Conservation (phyloP, 2,329 filamentous ascomycete genomes). For the Lachnellula subtilissima region DNA sequence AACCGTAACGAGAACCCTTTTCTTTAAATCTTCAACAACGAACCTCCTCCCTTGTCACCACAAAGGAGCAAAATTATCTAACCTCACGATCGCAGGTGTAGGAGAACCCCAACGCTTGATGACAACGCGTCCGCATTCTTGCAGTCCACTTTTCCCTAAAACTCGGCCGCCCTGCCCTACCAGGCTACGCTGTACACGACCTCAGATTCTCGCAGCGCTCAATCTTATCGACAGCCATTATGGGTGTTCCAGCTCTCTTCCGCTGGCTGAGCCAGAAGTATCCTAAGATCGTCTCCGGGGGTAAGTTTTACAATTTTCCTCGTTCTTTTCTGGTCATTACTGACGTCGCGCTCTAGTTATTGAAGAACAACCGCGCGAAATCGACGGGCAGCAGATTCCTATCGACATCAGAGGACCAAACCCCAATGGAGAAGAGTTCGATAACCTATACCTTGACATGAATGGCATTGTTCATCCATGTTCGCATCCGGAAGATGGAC, state of each 20-base stretch:
- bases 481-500: conserved; percentile 91
- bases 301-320: background rate
- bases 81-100: background rate
- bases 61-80: background rate
- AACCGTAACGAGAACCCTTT: background rate
- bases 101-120: background rate
- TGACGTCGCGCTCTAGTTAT: conserved; percentile 87
- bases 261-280: conserved; percentile 97
- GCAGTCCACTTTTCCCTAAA: background rate
- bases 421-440: conserved; percentile 95
- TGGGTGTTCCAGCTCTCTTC: conserved; percentile 48
- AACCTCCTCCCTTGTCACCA: background rate
- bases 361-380: conserved; percentile 74
- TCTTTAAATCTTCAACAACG: background rate
- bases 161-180: background rate
- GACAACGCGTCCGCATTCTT: background rate
- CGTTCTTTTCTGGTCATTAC: conserved; percentile 42
- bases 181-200: background rate
- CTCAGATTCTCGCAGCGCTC: background rate
- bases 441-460: conserved; percentile 98
- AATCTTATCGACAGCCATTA: conserved; percentile 8
- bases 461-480: conserved; percentile 99
- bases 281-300: conserved; percentile 72
- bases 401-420: conserved; percentile 81
- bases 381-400: conserved; percentile 81